Evolutionary conservation across 352 stramenopile species (phyloP).

Genomic region (Blastocystis sp.): DNA sequence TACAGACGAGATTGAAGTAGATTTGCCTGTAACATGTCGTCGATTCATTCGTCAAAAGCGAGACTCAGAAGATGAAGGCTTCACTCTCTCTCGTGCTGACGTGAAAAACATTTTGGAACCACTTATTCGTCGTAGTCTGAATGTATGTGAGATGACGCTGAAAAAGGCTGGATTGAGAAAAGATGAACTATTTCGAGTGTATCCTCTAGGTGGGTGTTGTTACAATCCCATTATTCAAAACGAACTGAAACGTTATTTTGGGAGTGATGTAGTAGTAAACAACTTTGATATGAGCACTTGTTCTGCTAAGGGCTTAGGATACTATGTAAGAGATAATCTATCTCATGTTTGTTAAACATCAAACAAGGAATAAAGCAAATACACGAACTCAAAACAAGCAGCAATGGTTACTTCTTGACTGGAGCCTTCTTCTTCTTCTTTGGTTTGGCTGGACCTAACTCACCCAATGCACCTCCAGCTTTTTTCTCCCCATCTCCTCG

Average conservation of each 20-base stretch:
- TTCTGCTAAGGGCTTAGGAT: slow-evolving; percentile 1
- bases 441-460: slow-evolving; percentile 1
- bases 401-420: slow-evolving; percentile 7
- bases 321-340: background rate
- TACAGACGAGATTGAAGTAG: background rate
- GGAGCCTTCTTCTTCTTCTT: slow-evolving; percentile 66
- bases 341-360: background rate
- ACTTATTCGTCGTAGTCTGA: background rate
- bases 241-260: background rate
- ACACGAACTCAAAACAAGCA: slow-evolving; percentile 13
- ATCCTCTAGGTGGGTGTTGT: background rate
- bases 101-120: background rate
- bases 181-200: background rate
- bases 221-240: background rate
- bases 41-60: background rate
- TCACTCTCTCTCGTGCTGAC: background rate
- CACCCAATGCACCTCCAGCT: slow-evolving; percentile 12
- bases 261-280: background rate
- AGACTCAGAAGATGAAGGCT: background rate
- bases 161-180: background rate
- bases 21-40: background rate
- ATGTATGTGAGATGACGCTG: slow-evolving; percentile 7
- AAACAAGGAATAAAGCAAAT: background rate
- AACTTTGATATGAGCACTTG: slow-evolving; percentile 7
- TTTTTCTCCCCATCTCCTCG: background rate